Base-by-base conservation (phyloP, 768 basidiomycete species). In the Royoungia palumana region DNA sequence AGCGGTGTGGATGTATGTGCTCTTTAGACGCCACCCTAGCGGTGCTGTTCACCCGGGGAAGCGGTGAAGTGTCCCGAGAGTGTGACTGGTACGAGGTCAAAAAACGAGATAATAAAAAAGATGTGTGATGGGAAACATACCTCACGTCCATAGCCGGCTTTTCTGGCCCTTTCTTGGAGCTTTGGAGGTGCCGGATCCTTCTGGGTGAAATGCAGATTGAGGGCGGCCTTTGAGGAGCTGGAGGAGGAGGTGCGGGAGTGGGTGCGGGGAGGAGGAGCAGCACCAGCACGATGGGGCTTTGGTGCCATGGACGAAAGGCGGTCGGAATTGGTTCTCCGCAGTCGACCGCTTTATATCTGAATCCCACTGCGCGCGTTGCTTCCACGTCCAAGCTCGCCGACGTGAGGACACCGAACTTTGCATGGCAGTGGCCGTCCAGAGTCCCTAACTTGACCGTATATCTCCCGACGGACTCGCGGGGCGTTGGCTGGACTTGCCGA, bases 181-280 rank as follows among this genome's bases (percentile, higher is more conserved):
- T 28, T 28, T 28, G 27, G 8, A n/a, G 65, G 64, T 4, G 59
- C 60, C 20, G 69, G 59, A 22, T 86, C 85, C 56, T 82, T 85
- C 70, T 84, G 81, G 0, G 87, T 87, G 49, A 87, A 73, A 38
- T 85, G 83, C 13, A 87, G 73, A 59, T 79, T 85, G 43, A 78
- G 58, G 16, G 74, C 76, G 16, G 82, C 66, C 62, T 78, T 83
- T 16, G 81, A 78, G 30, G 77, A 74, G 20, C 72, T 69, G 5
- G 66, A 63, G 4, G 85, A 87, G 42, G 81, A 78, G 17, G 77
- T 74, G 56, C 84, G 79, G 21, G 85, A 82, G 59, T 87, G 84
- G 3, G 80, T 70, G 58, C 82, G 82, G 51, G 76, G 70, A 37
- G 73, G 73, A 46, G 70, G 73, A 30, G 78, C 64, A 44, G 73